Evolutionary conservation across 2,329 filamentous ascomycete genomes (phyloP).

Genomic region (Pseudogymnoascus sp.): DNA sequence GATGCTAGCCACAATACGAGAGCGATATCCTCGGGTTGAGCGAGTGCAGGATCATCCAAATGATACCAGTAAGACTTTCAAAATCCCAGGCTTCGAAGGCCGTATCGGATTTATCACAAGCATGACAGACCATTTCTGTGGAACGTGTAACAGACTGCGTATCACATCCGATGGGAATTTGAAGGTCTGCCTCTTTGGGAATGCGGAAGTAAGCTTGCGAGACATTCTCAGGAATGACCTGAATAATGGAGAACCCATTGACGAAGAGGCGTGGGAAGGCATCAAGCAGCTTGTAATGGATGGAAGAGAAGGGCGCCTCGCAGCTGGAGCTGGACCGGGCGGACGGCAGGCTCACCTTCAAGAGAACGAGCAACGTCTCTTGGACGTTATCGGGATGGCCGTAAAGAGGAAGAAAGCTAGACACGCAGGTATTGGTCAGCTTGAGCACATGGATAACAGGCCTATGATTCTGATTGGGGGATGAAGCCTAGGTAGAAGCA

Average conservation of each 20-base stretch:
- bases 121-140: constrained; percentile 99
- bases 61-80: constrained; percentile 93
- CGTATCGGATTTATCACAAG: constrained; percentile 93
- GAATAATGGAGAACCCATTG: constrained; percentile 72
- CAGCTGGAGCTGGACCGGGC: constrained; percentile 28
- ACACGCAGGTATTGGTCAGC: constrained; percentile 82
- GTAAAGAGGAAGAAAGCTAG: constrained; percentile 94
- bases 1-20: constrained; percentile 77
- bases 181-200: constrained; percentile 94
- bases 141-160: constrained; percentile 84
- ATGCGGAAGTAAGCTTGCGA: constrained; percentile 83
- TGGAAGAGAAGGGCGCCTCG: constrained; percentile 38
- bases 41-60: constrained; percentile 73
- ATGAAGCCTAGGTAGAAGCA: constrained; percentile 45
- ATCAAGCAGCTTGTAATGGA: constrained; percentile 66
- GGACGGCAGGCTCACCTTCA: constrained; percentile 42
- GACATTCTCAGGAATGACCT: constrained; percentile 69
- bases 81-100: constrained; percentile 80
- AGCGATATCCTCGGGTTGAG: constrained; percentile 61
- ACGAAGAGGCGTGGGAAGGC: constrained; percentile 65
- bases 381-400: constrained; percentile 79
- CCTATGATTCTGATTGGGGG: constrained; percentile 99
- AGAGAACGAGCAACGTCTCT: constrained; percentile 65
- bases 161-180: constrained; percentile 94
- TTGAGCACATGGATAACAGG: constrained; percentile 95